Evolutionary conservation across 2,329 filamentous ascomycete genomes (phyloP), one percentile per base, ranked within the genome.

Genomic region (Fusarium virguliforme): DNA sequence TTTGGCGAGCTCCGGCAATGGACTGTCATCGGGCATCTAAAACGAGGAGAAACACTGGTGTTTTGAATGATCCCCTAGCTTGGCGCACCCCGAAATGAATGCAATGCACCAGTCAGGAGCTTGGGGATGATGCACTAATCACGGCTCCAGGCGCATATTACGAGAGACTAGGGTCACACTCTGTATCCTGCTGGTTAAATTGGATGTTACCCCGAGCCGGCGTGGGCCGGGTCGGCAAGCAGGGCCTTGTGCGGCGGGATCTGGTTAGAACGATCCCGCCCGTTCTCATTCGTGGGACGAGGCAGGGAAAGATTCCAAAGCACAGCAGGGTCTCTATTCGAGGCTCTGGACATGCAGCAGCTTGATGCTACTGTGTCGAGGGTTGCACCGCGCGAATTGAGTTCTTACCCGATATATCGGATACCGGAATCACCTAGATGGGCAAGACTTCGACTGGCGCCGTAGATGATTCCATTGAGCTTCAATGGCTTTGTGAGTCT

Each of bases 121-220:
- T 48, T 26, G 43, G 43, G 43, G n/a, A 30, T 30, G 15, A 30
- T 48, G 43, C 43, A 48, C 43, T 18, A 46, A 13, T 8, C 2
- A 48, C 5, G 41, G 41, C 41, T 46, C 41, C 28, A 30, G 40
- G 12, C 22, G 18, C 43, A 48, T 30, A 48, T 48, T 30, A 12
- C 43, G 26, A 28, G 43, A 48, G 43, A 30, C 15, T 15, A 48
- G 43, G 43, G 43, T 48, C 28, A 15, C 43, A 48, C 15, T 30
- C 43, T 48, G 24, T 48, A n/a, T 48, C 43, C 43, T 48, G 43
- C 30, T 48, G 24, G 28, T 30, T 48, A 48, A 48, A 48, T 30
- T 48, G 43, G 43, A 48, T 48, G 43, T 18, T 48, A 48, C 43
- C 43, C 43, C 26, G 30, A 9, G 43, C 26, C 15, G 15, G 15